Evolutionary conservation across 2,329 filamentous ascomycete species (phyloP).

Genomic region (Xylariaceae sp.): DNA sequence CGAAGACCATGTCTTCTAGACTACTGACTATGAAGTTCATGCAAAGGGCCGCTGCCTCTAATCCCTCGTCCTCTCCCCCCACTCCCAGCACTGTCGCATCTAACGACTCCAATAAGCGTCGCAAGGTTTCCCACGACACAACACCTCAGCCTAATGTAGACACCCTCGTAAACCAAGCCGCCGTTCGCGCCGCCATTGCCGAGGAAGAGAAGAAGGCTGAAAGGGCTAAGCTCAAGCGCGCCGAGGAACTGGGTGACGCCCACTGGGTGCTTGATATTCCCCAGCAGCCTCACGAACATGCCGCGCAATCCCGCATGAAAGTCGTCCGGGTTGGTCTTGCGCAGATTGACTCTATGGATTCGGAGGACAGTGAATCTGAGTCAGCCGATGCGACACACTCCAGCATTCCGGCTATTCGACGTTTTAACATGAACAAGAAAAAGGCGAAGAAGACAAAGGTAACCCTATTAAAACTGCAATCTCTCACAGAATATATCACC

Average conservation of each 20-base stretch:
- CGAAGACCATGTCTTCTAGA: conserved; percentile 75
- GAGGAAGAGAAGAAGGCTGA: conserved; percentile 62
- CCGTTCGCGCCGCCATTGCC: conserved; percentile 58
- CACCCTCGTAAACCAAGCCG: conserved; percentile 50
- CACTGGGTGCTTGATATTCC: conserved; percentile 66
- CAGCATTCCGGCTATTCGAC: conserved; percentile 23
- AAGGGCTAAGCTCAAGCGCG: conserved; percentile 55
- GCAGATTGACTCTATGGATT: conserved; percentile 30
- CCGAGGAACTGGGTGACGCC: conserved; percentile 60
- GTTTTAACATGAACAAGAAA: conserved; percentile 33
- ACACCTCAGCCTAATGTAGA: conserved; percentile 35
- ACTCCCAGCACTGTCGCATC: conserved; percentile 40
- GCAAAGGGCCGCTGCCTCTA: conserved; percentile 75
- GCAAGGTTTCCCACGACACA: conserved; percentile 43
- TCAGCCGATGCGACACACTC: conserved; percentile 15
- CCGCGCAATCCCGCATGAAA: conserved; percentile 39
- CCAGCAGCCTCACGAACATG: conserved; percentile 30
- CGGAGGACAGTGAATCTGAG: conserved; percentile 20
- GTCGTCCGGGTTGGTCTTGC: conserved; percentile 59
- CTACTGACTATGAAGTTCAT: conserved; percentile 97
- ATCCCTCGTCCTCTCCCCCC: conserved; percentile 49
- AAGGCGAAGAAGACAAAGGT: conserved; percentile 23
- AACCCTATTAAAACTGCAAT: conserved; percentile 4
- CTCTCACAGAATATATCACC: not conserved
- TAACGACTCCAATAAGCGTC: conserved; percentile 56